phyloP scores from a whole-genome alignment of 352 stramenopile genomes.

The Globisporangium spiculum region DNA sequence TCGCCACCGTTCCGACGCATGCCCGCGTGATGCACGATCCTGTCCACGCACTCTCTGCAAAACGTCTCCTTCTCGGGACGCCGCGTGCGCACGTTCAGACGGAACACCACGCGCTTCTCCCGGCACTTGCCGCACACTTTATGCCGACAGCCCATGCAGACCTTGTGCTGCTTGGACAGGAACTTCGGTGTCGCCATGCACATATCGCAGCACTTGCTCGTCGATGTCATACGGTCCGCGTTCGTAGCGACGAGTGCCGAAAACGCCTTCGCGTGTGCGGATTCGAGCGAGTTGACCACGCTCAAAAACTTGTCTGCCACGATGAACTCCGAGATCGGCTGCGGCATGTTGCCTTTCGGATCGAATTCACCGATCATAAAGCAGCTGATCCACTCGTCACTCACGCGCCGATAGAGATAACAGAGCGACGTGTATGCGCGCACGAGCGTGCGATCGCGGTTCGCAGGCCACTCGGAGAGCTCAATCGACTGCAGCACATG shows the following conservation, averaged over 20 bases:
- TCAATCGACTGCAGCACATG: constrained; percentile 60
- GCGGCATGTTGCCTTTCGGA: constrained; percentile 35
- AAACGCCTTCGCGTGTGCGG: constrained; percentile 51
- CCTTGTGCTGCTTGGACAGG: constrained; percentile 30
- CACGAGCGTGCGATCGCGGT: constrained; percentile 27
- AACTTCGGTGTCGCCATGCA: constrained; percentile 40
- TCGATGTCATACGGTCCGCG: constrained; percentile 31
- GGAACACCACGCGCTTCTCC: constrained; percentile 48
- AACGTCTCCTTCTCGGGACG: constrained; percentile 46
- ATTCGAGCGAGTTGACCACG: constrained; percentile 38
- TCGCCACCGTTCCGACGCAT: constrained; percentile 20
- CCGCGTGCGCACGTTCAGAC: constrained; percentile 38
- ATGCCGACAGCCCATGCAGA: constrained; percentile 53
- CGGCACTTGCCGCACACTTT: constrained; percentile 53
- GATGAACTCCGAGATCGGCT: constrained; percentile 39
- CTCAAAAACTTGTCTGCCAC: constrained; percentile 46
- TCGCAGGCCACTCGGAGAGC: constrained; percentile 44
- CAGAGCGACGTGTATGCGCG: constrained; percentile 52
- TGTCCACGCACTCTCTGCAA: constrained; percentile 54
- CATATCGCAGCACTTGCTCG: constrained; percentile 41
- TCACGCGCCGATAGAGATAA: constrained; percentile 59
- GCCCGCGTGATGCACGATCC: constrained; percentile 26
- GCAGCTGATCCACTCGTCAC: constrained; percentile 48
- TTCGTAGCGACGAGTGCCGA: constrained; percentile 41
- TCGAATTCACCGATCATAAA: constrained; percentile 55